Base-by-base conservation (phyloP, 2,329 filamentous ascomycete species). In the Aspergillus melleus region DNA sequence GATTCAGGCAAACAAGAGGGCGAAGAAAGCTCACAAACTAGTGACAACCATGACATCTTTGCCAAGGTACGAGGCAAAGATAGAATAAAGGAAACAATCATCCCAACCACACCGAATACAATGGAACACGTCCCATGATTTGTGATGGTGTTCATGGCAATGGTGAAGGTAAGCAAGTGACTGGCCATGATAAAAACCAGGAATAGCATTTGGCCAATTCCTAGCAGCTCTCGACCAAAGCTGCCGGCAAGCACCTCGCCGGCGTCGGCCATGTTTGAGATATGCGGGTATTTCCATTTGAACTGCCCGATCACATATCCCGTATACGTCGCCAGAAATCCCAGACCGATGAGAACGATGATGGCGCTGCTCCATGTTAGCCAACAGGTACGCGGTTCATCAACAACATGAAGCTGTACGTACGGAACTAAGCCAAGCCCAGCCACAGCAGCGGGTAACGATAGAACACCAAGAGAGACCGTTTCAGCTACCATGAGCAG, bases 91-190 rank as follows among this genome's bases (percentile, higher is more conserved):
- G 85, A 88, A 4, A 90, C 60, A 4, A 82, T 68, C 61, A 87
- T 68, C 0, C 86, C 87, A 1, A 87, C 77, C n/a, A 87, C 77
- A 4, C 82, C 84, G 76, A 86, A 90, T 1, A 86, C 78, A 58
- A 90, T 85, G 3, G 86, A 87, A 73, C 88, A 90, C 0, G 83
- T 81, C 0, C 80, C 84, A 62, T 88, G 82, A 3, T 83, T 73
- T 4, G 86, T 87, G 54, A 91, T 79, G 54, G 82, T 86, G 66
- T 87, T 87, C 74, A 90, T 84, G 65, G 88, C 88, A 67, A 90
- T 88, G 32, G 83, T 83, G 64, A 90, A 90, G 0, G 88, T 90
- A 62, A 91, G 77, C 54, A 89, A 80, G 74, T 92, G 90, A n/a
- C 87, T 89, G 36, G 84, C 87, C 74, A 89, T 87, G 66, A 90